These are phyloP conservation scores for Aphanomyces invadans DNA, from an alignment of 352 stramenopile genomes.

Conservation along the genomic window DNA sequence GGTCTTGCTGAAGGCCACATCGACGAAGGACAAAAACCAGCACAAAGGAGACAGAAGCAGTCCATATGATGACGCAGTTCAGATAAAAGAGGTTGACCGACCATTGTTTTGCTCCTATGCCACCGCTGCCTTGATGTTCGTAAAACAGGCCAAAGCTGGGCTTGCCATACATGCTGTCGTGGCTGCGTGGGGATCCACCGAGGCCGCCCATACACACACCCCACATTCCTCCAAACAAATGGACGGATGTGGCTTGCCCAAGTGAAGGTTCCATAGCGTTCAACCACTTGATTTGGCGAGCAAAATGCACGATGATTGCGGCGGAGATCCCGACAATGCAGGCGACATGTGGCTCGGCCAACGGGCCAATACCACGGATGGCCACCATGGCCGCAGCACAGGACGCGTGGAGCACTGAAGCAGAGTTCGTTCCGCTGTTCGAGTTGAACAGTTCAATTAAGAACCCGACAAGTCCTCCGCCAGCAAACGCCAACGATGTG, in stretches of 20 bases:
- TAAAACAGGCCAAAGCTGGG: neutral
- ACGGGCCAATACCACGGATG: neutral
- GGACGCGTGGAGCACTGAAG: neutral
- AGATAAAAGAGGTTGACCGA: neutral
- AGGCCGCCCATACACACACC: neutral
- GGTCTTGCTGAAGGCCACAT: neutral
- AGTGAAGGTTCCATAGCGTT: neutral
- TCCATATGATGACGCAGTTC: neutral
- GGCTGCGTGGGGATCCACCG: neutral
- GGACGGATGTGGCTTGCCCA: neutral
- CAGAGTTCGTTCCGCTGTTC: no score
- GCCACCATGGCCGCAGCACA: neutral
- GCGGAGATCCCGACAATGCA: neutral
- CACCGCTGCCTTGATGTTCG: neutral
- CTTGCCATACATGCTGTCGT: neutral
- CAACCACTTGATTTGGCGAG: neutral
- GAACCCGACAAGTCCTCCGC: slow-evolving; percentile 1
- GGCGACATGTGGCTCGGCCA: neutral
- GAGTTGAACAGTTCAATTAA: neutral
- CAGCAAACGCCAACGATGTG: neutral
- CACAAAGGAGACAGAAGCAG: neutral
- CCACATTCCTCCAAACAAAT: neutral
- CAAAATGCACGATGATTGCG: neutral
- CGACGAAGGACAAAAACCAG: neutral
- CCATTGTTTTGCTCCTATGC: neutral